Evolutionary conservation across 345 rosid species (phyloP).

Genomic region (Clausena lansium): DNA sequence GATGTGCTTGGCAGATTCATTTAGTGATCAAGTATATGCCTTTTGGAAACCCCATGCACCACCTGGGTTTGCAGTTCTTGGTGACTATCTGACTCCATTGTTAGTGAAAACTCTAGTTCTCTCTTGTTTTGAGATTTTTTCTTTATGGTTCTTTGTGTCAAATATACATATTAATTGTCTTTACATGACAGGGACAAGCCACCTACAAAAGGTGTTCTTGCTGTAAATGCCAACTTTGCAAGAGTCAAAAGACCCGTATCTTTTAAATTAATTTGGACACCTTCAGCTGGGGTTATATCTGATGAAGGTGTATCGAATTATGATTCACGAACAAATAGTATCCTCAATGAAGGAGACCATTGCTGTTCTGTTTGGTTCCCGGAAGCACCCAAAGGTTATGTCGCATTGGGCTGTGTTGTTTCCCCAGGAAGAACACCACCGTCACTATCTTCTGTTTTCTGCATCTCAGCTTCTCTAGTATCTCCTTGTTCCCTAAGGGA

Average conservation of each 20-base stretch:
- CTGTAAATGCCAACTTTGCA: constrained; percentile 73
- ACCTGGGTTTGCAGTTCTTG: constrained; percentile 93
- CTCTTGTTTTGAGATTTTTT: constrained; percentile 18
- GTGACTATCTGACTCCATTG: constrained; percentile 92
- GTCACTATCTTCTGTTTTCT: constrained; percentile 60
- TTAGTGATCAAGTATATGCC: constrained; percentile 58
- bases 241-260: constrained; percentile 81
- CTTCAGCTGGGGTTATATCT: constrained; percentile 35
- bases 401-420: constrained; percentile 85
- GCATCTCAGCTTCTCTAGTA: constrained; percentile 75
- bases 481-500: constrained; percentile 90
- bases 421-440: constrained; percentile 68
- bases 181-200: constrained; percentile 85
- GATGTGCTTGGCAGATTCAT: constrained; percentile 50
- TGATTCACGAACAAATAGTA: constrained; percentile 18
- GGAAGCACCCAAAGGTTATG: constrained; percentile 85
- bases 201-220: constrained; percentile 90
- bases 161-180: constrained; percentile 18
- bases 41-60: constrained; percentile 97
- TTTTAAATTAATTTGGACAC: constrained; percentile 77
- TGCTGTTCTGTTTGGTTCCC: constrained; percentile 89
- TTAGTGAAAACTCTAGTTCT: constrained; percentile 38
- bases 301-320: constrained; percentile 25
- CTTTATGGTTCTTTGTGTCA: neutral
- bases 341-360: constrained; percentile 26